These are phyloP conservation scores for Penicillium waksmanii DNA, from an alignment of 495 filamentous ascomycete genomes.

Conservation along the genomic window DNA sequence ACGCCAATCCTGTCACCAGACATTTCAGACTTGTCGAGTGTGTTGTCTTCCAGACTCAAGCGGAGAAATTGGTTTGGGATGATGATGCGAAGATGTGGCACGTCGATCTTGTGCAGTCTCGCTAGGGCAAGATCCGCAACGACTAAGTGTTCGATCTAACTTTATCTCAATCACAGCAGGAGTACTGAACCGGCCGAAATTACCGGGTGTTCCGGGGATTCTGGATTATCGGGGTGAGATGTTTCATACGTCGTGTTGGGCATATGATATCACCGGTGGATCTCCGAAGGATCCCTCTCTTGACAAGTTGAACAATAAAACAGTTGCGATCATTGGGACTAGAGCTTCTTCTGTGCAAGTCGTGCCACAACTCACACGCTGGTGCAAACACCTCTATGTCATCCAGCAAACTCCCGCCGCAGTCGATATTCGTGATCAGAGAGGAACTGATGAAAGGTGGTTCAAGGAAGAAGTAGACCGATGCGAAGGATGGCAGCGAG, in stretches of 20 bases:
- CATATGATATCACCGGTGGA: constrained; percentile 55
- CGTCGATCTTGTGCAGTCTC: background rate
- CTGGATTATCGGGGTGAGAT: constrained; percentile 30
- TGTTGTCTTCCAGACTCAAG: constrained; percentile 43
- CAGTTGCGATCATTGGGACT: constrained; percentile 52
- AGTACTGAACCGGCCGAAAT: constrained; percentile 25
- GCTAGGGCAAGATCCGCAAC: background rate
- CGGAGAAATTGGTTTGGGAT: constrained; percentile 10
- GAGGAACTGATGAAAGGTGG: constrained; percentile 49
- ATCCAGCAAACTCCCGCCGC: constrained; percentile 56
- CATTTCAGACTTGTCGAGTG: constrained; percentile 50
- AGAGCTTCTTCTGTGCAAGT: constrained; percentile 52
- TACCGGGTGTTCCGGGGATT: constrained; percentile 28
- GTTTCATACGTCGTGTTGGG: constrained; percentile 50
- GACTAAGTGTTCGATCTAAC: constrained; percentile 7
- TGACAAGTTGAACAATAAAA: constrained; percentile 42
- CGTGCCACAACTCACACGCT: constrained; percentile 37
- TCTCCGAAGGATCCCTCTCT: constrained; percentile 45
- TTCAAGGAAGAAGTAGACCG: constrained; percentile 47
- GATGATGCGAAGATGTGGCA: constrained; percentile 2
- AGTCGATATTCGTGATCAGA: constrained; percentile 52
- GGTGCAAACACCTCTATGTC: constrained; percentile 42
- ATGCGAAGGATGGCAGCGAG: constrained; percentile 51
- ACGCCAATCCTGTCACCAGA: constrained; percentile 30
- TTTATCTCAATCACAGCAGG: constrained; percentile 29